Evolutionary conservation across 805 yeast genomes (phyloP).

Genomic region (Lachancea sp.): DNA sequence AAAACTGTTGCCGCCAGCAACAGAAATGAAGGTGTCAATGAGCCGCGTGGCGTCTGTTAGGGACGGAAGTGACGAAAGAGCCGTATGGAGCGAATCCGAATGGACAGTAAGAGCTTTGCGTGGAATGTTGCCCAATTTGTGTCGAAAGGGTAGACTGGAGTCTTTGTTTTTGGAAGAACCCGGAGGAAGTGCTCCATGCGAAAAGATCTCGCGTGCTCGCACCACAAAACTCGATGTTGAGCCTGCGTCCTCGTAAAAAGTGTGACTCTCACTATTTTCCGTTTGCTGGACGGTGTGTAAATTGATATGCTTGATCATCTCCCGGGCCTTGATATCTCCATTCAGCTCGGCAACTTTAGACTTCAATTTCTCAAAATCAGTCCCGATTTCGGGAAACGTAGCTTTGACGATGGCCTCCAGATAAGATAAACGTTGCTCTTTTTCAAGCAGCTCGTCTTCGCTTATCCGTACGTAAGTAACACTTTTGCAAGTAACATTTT

Average conservation of each 20-base stretch:
- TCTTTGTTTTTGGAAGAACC: not conserved
- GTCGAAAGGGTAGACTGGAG: not conserved
- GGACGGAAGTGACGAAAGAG: slow-evolving; percentile 8
- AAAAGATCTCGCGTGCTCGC: slow-evolving; percentile 9
- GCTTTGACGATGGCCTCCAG: slow-evolving; percentile 11
- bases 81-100: not conserved
- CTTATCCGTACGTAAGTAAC: slow-evolving; percentile 7
- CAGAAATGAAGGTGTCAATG: slow-evolving; percentile 9
- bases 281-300: slow-evolving; percentile 8
- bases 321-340: slow-evolving; percentile 8
- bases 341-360: slow-evolving; percentile 8
- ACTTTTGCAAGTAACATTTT: slow-evolving; percentile 6
- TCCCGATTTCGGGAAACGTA: slow-evolving; percentile 9
- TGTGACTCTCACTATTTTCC: slow-evolving; percentile 8
- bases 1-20: slow-evolving; percentile 10
- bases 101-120: not conserved
- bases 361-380: slow-evolving; percentile 8
- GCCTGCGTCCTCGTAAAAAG: slow-evolving; percentile 11
- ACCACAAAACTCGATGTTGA: slow-evolving; percentile 10
- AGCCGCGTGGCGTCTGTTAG: slow-evolving; percentile 7
- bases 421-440: slow-evolving; percentile 7
- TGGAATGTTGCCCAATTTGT: not conserved
- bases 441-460: slow-evolving; percentile 3
- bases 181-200: slow-evolving; percentile 2
- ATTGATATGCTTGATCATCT: slow-evolving; percentile 9